Evolutionary conservation across 768 basidiomycete species (phyloP).

Genomic region (Kwoniella pini): DNA sequence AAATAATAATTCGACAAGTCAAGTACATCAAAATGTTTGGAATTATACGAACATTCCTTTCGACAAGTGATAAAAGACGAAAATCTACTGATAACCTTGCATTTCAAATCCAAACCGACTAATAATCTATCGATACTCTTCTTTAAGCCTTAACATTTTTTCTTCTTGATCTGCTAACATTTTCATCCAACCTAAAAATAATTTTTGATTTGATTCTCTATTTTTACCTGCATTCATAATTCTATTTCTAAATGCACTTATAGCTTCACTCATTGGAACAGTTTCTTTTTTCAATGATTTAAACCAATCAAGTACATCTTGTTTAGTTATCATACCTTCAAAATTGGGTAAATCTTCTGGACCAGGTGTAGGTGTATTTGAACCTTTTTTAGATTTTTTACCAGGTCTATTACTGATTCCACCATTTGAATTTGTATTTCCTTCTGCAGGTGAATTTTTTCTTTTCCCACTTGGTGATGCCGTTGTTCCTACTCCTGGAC

Average conservation of each 20-base stretch:
- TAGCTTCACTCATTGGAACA: constrained; percentile 30
- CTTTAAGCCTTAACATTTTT: constrained; percentile 30
- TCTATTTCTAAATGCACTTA: constrained; percentile 32
- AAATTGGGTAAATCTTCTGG: constrained; percentile 32
- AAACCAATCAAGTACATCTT: constrained; percentile 43
- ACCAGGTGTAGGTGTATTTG: constrained; percentile 38
- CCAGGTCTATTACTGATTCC: constrained; percentile 14
- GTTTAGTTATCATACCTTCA: constrained; percentile 38
- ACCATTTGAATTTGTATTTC: background rate
- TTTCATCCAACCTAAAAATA: constrained; percentile 32
- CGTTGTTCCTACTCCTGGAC: background rate
- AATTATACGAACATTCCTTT: too few relatives aligned
- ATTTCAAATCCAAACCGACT: too few relatives aligned
- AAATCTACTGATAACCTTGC: too few relatives aligned
- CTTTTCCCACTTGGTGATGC: background rate
- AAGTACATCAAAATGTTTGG: too few relatives aligned
- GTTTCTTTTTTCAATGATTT: constrained; percentile 6
- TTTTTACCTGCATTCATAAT: constrained; percentile 20
- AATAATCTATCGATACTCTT: constrained; percentile 28
- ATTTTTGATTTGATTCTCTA: constrained; percentile 31
- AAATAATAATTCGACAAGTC: too few relatives aligned
- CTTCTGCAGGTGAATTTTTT: background rate
- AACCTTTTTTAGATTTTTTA: constrained; percentile 39
- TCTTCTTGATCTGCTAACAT: constrained; percentile 23
- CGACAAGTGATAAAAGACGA: too few relatives aligned